phyloP scores from a whole-genome alignment of 768 basidiomycete genomes.

The Collybiopsis luxurians region DNA sequence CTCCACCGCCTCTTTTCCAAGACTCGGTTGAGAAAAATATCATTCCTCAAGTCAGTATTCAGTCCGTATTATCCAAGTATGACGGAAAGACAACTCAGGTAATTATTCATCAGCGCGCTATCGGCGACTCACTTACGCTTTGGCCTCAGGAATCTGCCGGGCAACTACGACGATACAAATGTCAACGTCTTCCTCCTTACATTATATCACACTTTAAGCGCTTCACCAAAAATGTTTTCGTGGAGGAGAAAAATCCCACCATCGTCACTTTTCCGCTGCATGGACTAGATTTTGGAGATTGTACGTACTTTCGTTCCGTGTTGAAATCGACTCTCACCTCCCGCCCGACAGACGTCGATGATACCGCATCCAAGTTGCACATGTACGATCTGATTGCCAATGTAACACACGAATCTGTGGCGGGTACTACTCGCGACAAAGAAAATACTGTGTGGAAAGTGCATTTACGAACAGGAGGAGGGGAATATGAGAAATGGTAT shows the following conservation, averaged over 20 bases:
- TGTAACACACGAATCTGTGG: slow-evolving; percentile 91
- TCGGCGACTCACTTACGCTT: not conserved
- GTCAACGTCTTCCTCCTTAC: slow-evolving; percentile 85
- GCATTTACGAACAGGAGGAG: slow-evolving; percentile 74
- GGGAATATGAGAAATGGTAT: slow-evolving; percentile 91
- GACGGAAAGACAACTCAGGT: slow-evolving; percentile 91
- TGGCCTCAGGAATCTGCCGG: slow-evolving; percentile 72
- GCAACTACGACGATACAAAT: slow-evolving; percentile 85
- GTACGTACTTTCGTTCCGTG: slow-evolving; percentile 47
- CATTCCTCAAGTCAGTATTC: slow-evolving; percentile 94
- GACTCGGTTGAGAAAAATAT: slow-evolving; percentile 97
- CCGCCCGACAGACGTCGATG: slow-evolving; percentile 71
- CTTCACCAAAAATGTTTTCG: slow-evolving; percentile 94
- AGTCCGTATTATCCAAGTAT: slow-evolving; percentile 89
- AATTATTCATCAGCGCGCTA: slow-evolving; percentile 15
- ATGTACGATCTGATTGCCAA: slow-evolving; percentile 95
- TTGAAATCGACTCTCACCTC: not conserved
- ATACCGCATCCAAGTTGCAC: slow-evolving; percentile 56
- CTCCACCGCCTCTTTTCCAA: slow-evolving; percentile 97
- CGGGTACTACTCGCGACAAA: slow-evolving; percentile 93
- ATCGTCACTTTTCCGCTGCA: slow-evolving; percentile 96
- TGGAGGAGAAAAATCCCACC: slow-evolving; percentile 98
- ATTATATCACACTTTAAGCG: slow-evolving; percentile 95
- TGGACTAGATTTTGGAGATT: slow-evolving; percentile 89
- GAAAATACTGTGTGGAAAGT: slow-evolving; percentile 92